Evolutionary conservation across 441 rosid genomes (phyloP).

Genomic region (Isatis lusitanica): DNA sequence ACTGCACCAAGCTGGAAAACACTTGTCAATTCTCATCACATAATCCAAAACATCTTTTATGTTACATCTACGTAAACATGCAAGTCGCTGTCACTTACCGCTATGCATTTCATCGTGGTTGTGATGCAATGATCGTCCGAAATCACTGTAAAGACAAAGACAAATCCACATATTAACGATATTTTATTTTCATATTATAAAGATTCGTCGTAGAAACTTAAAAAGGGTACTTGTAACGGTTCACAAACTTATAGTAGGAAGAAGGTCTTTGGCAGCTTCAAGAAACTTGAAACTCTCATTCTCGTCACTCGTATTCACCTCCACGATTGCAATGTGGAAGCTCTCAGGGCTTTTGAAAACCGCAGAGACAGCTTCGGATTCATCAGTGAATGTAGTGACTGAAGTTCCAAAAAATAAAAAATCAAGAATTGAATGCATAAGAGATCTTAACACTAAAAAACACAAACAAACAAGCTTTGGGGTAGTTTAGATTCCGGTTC

Average conservation of each 20-base stretch:
- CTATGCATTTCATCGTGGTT: constrained; percentile 92
- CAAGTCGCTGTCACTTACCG: constrained; percentile 52
- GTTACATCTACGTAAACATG: no score
- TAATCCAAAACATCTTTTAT: neutral
- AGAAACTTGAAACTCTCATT: constrained; percentile 75
- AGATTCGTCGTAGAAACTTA: neutral
- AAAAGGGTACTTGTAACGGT: neutral
- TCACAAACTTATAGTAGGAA: constrained; percentile 69
- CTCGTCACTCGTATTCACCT: constrained; percentile 54
- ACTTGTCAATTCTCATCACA: constrained; percentile 33
- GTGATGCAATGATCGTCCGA: constrained; percentile 76
- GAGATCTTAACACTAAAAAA: neutral
- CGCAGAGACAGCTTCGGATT: constrained; percentile 74
- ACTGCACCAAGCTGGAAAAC: constrained; percentile 89
- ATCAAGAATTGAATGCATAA: constrained; percentile 8
- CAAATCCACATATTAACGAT: neutral
- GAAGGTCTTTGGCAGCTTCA: constrained; percentile 77
- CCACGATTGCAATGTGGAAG: constrained; percentile 87
- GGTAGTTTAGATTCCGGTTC: neutral
- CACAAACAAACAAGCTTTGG: neutral
- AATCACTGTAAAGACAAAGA: constrained; percentile 61
- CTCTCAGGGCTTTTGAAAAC: constrained; percentile 56
- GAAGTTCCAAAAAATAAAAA: constrained; percentile 1
- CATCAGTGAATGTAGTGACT: constrained; percentile 77
- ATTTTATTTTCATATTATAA: neutral